Base-by-base conservation (phyloP, 768 basidiomycete genomes). In the Suillus hirtellus region DNA sequence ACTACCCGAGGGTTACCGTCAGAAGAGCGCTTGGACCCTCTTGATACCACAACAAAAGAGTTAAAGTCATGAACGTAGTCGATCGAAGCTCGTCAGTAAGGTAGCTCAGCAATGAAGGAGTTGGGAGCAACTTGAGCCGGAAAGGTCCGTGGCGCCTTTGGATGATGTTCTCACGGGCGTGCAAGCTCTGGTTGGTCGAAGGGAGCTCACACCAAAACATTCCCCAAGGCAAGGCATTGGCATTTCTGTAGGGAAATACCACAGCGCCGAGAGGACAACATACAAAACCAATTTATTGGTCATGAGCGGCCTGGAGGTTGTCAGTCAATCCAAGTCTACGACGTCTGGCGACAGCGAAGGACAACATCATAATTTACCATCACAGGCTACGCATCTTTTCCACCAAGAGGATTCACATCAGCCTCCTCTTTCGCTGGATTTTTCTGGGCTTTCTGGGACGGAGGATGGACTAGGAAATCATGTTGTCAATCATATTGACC, bases 261-360 rank as follows among this genome's bases (percentile, higher is more conserved):
- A 40, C 24, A 61, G 35, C 49, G 52, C 27, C 35, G 55, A 42
- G 60, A 42, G 56, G 56, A 58, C 40, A 17, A 27, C 17, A 17
- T 27, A 58, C 38, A 58, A 42, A 40, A 27, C 40, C 40, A 53
- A 58, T 42, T 40, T 58, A 24, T 24, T 69, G 69, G 71, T 75
- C 78, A 81, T 81, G 80, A 81, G 73, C 75, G 77, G 78, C 73
- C 75, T 76, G 68, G 76, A 77, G 73, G 71, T 76, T 73, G 71
- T 73, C 70, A 68, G 67, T 60, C 62, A 65, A 59, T 65, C 75
- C 34, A 44, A 35, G 52, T 67, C 73, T 69, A 70, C 71, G 59
- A 63, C 73, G 65, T 72, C 75, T 50, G 69, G 66, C 65, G 67
- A 61, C 62, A 64, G 56, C 65, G 71, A 60, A 43, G 42, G 55